Evolutionary conservation across 177 flowering plant genomes (phyloP).

Genomic region (Vitis hybrid): DNA sequence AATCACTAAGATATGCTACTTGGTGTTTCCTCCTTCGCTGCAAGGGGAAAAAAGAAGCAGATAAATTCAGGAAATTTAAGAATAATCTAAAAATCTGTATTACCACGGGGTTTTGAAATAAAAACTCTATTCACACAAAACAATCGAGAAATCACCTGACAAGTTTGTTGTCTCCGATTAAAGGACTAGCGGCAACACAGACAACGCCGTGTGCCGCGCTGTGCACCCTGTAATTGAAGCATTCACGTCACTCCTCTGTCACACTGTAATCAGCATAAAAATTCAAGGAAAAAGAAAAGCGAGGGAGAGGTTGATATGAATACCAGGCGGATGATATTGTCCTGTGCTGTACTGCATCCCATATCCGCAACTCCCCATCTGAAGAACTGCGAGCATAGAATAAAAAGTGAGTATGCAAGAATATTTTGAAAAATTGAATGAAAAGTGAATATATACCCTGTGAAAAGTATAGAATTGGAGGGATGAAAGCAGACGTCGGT

Average conservation of each 20-base stretch:
- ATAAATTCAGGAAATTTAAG: background rate
- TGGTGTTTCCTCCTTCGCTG: no score
- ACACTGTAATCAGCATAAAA: background rate
- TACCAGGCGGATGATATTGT: conserved; percentile 80
- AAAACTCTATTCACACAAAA: background rate
- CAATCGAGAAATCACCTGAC: conserved; percentile 49
- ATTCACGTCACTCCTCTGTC: background rate
- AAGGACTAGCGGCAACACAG: conserved; percentile 54
- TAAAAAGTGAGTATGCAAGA: no score
- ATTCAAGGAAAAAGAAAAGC: background rate
- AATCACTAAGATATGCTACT: no score
- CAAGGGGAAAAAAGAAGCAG: no score
- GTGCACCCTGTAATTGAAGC: conserved; percentile 58
- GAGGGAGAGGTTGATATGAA: background rate
- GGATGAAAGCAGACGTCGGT: conserved; percentile 79
- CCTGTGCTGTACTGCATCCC: conserved; percentile 76
- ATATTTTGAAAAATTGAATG: no score
- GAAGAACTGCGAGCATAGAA: conserved; percentile 43
- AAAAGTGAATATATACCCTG: conserved; percentile 45
- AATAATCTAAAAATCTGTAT: background rate
- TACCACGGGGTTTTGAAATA: no score
- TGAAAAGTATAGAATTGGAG: conserved; percentile 49
- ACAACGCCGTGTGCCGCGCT: conserved; percentile 78
- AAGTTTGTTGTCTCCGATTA: conserved; percentile 56
- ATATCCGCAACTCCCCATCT: conserved; percentile 84